Evolutionary conservation across 2,329 filamentous ascomycete genomes (phyloP), one percentile per base, ranked within the genome.

Genomic region (Fusarium cicatricum): DNA sequence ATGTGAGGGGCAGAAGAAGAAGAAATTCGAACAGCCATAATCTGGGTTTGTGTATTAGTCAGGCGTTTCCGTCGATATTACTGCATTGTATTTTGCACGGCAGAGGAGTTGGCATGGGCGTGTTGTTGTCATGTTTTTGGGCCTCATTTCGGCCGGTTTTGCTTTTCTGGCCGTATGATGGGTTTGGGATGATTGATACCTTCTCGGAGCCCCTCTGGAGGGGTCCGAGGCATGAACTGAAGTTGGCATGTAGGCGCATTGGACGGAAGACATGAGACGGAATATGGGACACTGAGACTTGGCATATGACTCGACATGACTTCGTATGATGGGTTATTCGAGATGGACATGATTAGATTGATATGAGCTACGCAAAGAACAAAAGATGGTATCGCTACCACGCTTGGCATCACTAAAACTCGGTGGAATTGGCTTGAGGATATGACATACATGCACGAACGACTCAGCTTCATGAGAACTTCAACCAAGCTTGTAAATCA

Each of bases 51-150:
- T 66, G 62, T 60, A 69, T 69, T 58, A 54, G 61, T 69, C 54
- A 49, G 66, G 67, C 65, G 67, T 68, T 69, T 69, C 47, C 66
- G 66, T 64, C 58, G 62, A 49, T 61, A 51, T 64, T 70, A 51
- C 55, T 62, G 59, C 55, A 62, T 56, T 62, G 51, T 58, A 34
- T 60, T 64, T 60, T 52, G 55, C 54, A 65, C 57, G 57, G 57
- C 52, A 66, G 53, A 59, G 68, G 69, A 71, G 66, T 70, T 70
- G 57, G 43, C 43, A 65, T 58, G 39, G 65, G 52, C 55, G 56
- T 58, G 48, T 53, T 64, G 55, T 52, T 59, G 52, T 57, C 61
- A 39, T 52, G 26, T 52, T 62, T 58, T 69, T 58, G 48, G 44
- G 48, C 45, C 43, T 55, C 52, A 55, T 58, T 55, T 45, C 57